These are phyloP conservation scores for Penicillium ucsense DNA, from an alignment of 495 filamentous ascomycete genomes.

Conservation along the genomic window DNA sequence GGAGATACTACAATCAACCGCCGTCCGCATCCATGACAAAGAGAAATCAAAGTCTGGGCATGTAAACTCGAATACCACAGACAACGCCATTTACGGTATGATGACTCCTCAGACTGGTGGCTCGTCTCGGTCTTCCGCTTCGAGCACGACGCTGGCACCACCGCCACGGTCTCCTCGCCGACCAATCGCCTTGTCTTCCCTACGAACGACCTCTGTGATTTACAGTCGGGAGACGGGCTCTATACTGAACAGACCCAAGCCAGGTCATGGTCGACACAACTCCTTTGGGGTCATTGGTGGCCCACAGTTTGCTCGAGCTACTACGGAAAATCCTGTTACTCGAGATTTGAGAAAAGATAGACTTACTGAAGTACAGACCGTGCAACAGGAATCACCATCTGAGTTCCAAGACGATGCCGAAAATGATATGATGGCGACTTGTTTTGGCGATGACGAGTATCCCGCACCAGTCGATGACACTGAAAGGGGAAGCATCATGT, in stretches of 20 bases:
- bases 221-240: slow-evolving; percentile 39
- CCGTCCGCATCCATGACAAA: slow-evolving; percentile 40
- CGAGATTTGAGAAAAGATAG: slow-evolving; percentile 22
- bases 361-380: slow-evolving; percentile 21
- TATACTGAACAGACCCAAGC: slow-evolving; percentile 23
- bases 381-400: slow-evolving; percentile 11
- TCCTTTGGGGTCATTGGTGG: slow-evolving; percentile 19
- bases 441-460: slow-evolving; percentile 37
- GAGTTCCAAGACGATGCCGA: slow-evolving; percentile 34
- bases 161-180: slow-evolving; percentile 35
- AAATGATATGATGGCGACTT: slow-evolving; percentile 34
- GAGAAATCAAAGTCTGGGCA: slow-evolving; percentile 24
- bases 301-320: slow-evolving; percentile 27
- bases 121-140: slow-evolving; percentile 29
- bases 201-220: slow-evolving; percentile 39
- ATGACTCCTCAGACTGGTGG: slow-evolving; percentile 27
- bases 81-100: slow-evolving; percentile 32
- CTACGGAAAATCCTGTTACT: slow-evolving; percentile 24
- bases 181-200: slow-evolving; percentile 27
- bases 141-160: slow-evolving; percentile 33
- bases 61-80: slow-evolving; percentile 19
- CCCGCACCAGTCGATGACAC: slow-evolving; percentile 26
- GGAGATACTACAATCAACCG: slow-evolving; percentile 49
- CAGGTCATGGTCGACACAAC: slow-evolving; percentile 29
- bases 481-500: slow-evolving; percentile 22